Conservation (phyloP, 306 rosid genomes). For the Abrus pulchellus region DNA sequence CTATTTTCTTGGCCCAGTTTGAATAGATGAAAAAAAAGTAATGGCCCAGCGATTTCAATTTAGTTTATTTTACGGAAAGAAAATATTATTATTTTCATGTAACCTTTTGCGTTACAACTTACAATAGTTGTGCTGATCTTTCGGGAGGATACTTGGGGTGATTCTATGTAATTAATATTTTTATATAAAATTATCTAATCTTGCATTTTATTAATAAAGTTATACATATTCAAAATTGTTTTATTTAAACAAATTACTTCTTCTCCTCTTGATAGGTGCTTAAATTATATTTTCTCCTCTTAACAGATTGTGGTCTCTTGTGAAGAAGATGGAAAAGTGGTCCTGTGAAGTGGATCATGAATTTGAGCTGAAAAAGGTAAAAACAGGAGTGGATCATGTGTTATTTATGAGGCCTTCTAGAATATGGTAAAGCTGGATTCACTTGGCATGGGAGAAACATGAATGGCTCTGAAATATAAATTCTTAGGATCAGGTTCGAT, state of each 20-base stretch:
- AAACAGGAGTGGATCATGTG: neutral
- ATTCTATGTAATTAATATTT: too few relatives aligned
- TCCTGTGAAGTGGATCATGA: neutral
- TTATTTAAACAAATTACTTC: too few relatives aligned
- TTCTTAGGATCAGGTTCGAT: neutral
- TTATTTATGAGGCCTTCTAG: conserved; percentile 19
- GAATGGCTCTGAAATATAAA: neutral
- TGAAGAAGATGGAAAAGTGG: neutral
- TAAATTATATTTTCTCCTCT: too few relatives aligned
- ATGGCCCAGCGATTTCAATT: neutral
- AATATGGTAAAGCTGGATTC: conserved; percentile 1
- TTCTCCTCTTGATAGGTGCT: too few relatives aligned
- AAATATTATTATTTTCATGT: neutral
- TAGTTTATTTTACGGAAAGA: neutral
- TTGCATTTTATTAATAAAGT: too few relatives aligned
- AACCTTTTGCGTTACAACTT: too few relatives aligned
- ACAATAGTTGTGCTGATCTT: too few relatives aligned
- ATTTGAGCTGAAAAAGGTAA: neutral
- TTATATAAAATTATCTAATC: too few relatives aligned
- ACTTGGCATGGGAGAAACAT: conserved; percentile 6
- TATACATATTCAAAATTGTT: too few relatives aligned
- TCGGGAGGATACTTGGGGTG: too few relatives aligned
- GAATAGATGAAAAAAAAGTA: neutral
- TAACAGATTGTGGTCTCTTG: neutral
- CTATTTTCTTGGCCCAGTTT: neutral